Evolutionary conservation across 2,329 filamentous ascomycete species (phyloP), one percentile per base, ranked within the genome.

Genomic region (Alternaria angustiovoidea): DNA sequence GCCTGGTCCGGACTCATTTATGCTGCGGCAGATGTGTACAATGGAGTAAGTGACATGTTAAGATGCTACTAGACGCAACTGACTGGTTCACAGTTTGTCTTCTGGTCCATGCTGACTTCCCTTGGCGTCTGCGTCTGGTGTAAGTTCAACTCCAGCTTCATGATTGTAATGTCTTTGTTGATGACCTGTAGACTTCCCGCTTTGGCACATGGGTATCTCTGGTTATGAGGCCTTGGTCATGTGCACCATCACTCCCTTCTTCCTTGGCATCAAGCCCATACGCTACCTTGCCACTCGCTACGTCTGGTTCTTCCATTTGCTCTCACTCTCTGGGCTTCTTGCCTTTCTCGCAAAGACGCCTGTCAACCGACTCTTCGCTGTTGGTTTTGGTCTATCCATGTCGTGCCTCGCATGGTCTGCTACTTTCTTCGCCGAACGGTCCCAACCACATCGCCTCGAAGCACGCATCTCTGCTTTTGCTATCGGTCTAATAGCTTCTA

Each of bases 121-220:
- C 84, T 99, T 53, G 94, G 93, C 26, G 84, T 99, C 44, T 85
- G 92, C 42, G 91, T 99, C 44, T 99, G 95, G 95, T 99, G 90
- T 93, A 88, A 86, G 90, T 87, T 16, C 4, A 36, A 49, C 14
- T 9, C 12, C 9, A 18, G 7, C 22, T 14, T 22, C 16, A 39
- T 7, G 26, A 16, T 5, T n/a, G 20, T 11, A 18, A 32, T 11
- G 16, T 55, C 12, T 16, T 38, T 26, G 30, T 72, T 75, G 49
- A 77, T 58, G 16, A 36, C 3, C 9, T 22, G 2, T 64, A 93
- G 91, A 96, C 79, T 99, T 99, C 77, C 95, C 95, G 14, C 87
- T 99, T 11, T 99, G 95, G 95, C 89, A 97, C 78, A 99, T 99
- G 95, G 95, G 95, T 28, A 96, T 99, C 62, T 98, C 94, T 4